Conservation (phyloP, 768 basidiomycete genomes). For the Sarcodon sp. region DNA sequence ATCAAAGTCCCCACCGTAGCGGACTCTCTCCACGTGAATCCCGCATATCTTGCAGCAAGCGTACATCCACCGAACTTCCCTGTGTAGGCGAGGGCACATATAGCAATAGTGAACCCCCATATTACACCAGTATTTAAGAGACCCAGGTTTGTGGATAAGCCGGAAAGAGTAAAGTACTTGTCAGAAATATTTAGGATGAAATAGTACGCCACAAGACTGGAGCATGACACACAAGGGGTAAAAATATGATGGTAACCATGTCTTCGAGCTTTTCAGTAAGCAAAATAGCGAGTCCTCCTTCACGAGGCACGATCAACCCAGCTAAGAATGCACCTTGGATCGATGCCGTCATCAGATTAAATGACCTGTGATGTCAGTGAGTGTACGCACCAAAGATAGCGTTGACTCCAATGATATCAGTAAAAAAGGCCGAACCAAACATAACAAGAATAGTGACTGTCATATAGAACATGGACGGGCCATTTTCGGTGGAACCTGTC, state of each 20-base stretch:
- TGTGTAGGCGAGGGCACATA: conserved; percentile 63
- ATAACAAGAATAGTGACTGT: conserved; percentile 67
- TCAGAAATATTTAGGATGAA: not conserved
- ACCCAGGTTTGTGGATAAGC: conserved; percentile 80
- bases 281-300: conserved; percentile 74
- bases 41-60: conserved; percentile 48
- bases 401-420: conserved; percentile 85
- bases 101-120: conserved; percentile 83
- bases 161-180: conserved; percentile 88
- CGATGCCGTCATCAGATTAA: not conserved
- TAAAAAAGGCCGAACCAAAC: conserved; percentile 86
- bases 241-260: conserved; percentile 80
- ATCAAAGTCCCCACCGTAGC: conserved; percentile 83
- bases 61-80: conserved; percentile 89
- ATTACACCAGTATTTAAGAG: conserved; percentile 75
- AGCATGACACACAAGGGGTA: conserved; percentile 53
- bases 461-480: conserved; percentile 86
- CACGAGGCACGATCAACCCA: conserved; percentile 74
- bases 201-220: not conserved
- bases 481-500: conserved; percentile 72
- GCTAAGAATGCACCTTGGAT: conserved; percentile 66
- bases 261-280: conserved; percentile 97
- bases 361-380: not conserved
- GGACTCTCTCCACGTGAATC: conserved; percentile 73
- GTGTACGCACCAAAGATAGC: conserved; percentile 65